Percentiles rank a stretch among this genome's conserved stretches.
These are phyloP conservation scores for Didymella pomorum DNA, from an alignment of 2,329 filamentous ascomycete genomes.

Conservation along the genomic window DNA sequence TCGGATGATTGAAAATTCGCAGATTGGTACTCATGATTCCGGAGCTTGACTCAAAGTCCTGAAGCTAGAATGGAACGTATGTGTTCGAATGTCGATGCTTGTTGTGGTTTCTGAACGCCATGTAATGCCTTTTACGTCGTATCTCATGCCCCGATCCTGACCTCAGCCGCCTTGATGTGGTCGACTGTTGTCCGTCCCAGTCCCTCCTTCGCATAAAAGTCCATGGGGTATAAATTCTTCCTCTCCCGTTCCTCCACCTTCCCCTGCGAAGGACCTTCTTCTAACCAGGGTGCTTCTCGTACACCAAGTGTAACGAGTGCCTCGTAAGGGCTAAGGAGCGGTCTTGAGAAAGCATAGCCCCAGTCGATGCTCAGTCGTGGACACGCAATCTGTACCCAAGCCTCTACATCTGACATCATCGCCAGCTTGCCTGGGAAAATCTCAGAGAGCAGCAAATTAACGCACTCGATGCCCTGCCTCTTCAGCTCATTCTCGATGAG, in stretches of 20 bases:
- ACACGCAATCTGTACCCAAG: slow-evolving; percentile 98
- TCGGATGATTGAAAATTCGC: not conserved
- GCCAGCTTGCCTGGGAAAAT: slow-evolving; percentile 96
- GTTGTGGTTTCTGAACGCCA: slow-evolving; percentile 5
- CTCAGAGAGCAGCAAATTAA: slow-evolving; percentile 89
- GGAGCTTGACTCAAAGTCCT: no score
- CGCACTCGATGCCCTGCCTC: slow-evolving; percentile 75
- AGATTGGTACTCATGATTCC: no score
- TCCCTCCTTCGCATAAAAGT: slow-evolving; percentile 94
- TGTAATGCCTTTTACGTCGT: not conserved
- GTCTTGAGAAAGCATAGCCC: slow-evolving; percentile 93
- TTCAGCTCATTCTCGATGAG: slow-evolving; percentile 82
- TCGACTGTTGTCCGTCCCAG: slow-evolving; percentile 75
- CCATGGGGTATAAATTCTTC: slow-evolving; percentile 87
- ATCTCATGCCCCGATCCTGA: slow-evolving; percentile 13
- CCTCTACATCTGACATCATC: slow-evolving; percentile 91
- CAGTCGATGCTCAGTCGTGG: slow-evolving; percentile 97
- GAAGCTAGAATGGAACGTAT: no score
- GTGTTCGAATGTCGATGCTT: not conserved
- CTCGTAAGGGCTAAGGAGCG: slow-evolving; percentile 92
- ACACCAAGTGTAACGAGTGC: slow-evolving; percentile 87
- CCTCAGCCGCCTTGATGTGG: slow-evolving; percentile 37
- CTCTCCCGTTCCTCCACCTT: slow-evolving; percentile 52
- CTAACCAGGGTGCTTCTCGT: slow-evolving; percentile 71
- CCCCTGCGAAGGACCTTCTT: slow-evolving; percentile 31